A percentile compares a stretch with the other conserved stretches of the same genome.
Conservation (phyloP, 805 yeast genomes). For the Metschnikowia borealis region DNA sequence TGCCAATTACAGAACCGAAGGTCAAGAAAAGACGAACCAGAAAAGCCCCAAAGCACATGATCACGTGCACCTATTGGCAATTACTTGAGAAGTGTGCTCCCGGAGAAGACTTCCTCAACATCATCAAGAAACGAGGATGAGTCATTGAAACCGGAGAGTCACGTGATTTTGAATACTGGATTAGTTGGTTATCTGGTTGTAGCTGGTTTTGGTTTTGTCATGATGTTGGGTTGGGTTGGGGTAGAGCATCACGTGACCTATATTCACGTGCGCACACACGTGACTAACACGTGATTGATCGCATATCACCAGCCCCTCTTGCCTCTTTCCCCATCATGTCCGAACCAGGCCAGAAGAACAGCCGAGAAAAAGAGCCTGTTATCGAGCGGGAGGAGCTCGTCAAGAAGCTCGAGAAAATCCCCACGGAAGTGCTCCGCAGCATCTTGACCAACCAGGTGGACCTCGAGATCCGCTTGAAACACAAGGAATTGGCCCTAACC, state of each 20-base stretch:
- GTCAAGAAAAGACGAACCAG: background rate
- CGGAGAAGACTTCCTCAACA: slow-evolving; percentile 3
- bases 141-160: background rate
- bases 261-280: background rate
- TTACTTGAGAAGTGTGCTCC: slow-evolving; percentile 1
- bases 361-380: background rate
- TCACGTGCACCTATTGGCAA: background rate
- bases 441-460: slow-evolving; percentile 48
- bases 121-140: background rate
- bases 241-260: no score
- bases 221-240: no score
- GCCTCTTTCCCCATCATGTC: background rate
- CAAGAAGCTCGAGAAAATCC: slow-evolving; percentile 17
- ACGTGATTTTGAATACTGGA: background rate
- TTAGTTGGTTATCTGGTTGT: no score
- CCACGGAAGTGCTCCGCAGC: slow-evolving; percentile 17
- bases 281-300: slow-evolving; percentile 7
- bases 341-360: background rate
- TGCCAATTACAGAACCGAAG: background rate
- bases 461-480: slow-evolving; percentile 56
- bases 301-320: background rate
- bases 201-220: no score
- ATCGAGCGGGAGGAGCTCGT: slow-evolving; percentile 14
- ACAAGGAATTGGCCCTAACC: slow-evolving; percentile 49
- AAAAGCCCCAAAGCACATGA: background rate